A percentile compares a stretch with the other conserved stretches of the same genome.
These are phyloP conservation scores for Gaultheria prostrata DNA, from an alignment of 148 eudicot species.

Conservation along the genomic window DNA sequence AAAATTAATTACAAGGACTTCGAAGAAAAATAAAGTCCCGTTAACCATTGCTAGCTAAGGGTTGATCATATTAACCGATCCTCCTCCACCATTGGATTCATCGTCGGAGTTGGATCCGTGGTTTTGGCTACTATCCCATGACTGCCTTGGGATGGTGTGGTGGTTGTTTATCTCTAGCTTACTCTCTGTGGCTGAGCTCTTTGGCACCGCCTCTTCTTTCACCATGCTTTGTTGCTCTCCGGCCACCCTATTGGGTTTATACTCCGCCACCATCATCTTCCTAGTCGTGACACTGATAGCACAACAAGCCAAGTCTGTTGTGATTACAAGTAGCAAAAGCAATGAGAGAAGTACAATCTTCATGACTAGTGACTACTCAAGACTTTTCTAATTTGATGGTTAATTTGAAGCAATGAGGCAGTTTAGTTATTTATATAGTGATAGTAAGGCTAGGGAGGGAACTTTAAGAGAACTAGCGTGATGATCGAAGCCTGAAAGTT, in stretches of 20 bases:
- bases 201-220: not conserved
- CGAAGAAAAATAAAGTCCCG: no score
- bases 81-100: not conserved
- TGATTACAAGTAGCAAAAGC: not conserved
- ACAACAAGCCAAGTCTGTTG: not conserved
- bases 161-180: conserved; percentile 14
- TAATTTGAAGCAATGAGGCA: not conserved
- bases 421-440: not conserved
- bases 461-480: not conserved
- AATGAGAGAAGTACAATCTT: conserved; percentile 7
- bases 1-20: not conserved
- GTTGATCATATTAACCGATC: not conserved
- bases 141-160: conserved; percentile 21
- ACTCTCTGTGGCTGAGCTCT: not conserved
- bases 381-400: not conserved
- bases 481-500: not conserved
- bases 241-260: not conserved
- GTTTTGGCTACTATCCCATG: conserved; percentile 14
- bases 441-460: not conserved
- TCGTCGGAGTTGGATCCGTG: not conserved
- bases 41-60: not conserved
- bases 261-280: conserved; percentile 1
- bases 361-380: not conserved
- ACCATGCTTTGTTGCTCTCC: not conserved
- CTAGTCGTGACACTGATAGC: not conserved